Conservation (phyloP, 331 rosid species). For the Phaseolus coccineus region DNA sequence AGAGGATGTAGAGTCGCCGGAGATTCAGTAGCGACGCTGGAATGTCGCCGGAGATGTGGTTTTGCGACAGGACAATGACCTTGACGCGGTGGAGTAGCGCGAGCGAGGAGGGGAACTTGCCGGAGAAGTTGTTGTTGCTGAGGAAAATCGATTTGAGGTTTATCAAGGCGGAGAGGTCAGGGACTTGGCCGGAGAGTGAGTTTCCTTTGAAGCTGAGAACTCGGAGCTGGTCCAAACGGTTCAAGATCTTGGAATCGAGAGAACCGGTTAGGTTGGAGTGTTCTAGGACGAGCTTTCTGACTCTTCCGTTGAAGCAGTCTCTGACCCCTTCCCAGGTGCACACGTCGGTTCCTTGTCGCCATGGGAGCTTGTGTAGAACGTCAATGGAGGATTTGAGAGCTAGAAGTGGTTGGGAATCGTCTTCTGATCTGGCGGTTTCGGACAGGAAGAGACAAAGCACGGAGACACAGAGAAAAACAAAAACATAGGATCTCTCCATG, state of each 20-base stretch:
- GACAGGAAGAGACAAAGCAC: slow-evolving; percentile 32
- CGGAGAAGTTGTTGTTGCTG: slow-evolving; percentile 75
- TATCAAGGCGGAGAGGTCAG: slow-evolving; percentile 65
- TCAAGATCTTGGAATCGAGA: slow-evolving; percentile 60
- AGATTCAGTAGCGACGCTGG: slow-evolving; percentile 69
- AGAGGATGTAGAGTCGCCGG: slow-evolving; percentile 69
- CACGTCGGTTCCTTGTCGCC: slow-evolving; percentile 59
- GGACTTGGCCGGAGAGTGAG: slow-evolving; percentile 75
- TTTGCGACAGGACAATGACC: slow-evolving; percentile 64
- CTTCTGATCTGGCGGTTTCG: slow-evolving; percentile 43
- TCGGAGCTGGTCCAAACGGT: slow-evolving; percentile 81
- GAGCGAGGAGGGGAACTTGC: slow-evolving; percentile 70
- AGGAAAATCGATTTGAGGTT: slow-evolving; percentile 83
- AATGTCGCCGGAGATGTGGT: slow-evolving; percentile 73
- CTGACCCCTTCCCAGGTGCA: slow-evolving; percentile 83
- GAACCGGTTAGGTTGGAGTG: slow-evolving; percentile 66
- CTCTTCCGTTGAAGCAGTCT: slow-evolving; percentile 77
- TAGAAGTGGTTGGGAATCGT: slow-evolving; percentile 65
- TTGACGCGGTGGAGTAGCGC: slow-evolving; percentile 79
- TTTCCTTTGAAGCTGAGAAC: slow-evolving; percentile 89
- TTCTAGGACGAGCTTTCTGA: slow-evolving; percentile 80
- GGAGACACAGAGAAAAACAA: slow-evolving; percentile 24
- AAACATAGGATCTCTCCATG: slow-evolving; percentile 43
- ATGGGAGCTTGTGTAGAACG: slow-evolving; percentile 60
- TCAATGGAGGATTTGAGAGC: slow-evolving; percentile 72